These are phyloP conservation scores for Agarophyton chilense DNA, from an alignment of 23 red algal species.

Conservation along the genomic window DNA sequence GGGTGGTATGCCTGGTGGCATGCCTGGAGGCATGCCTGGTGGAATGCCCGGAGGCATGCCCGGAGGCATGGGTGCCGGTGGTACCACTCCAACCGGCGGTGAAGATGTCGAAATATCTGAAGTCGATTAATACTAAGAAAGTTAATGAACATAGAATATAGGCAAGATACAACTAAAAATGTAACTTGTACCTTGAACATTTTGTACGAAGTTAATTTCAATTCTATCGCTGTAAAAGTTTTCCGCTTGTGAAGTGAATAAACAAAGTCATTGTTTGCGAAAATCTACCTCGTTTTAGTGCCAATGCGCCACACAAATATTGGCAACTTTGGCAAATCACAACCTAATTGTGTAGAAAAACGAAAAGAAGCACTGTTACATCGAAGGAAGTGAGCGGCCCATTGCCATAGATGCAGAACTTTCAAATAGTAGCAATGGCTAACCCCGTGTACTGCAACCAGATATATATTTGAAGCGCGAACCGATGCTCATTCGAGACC, in stretches of 20 bases:
- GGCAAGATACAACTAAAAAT: constrained; percentile 11
- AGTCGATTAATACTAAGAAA: constrained; percentile 33
- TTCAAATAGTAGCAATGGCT: too few relatives aligned
- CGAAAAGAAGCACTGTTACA: too few relatives aligned
- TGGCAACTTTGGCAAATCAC: too few relatives aligned
- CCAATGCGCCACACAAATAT: too few relatives aligned
- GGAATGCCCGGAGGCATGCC: constrained; percentile 46
- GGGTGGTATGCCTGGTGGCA: constrained; percentile 77
- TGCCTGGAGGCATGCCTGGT: constrained; percentile 51
- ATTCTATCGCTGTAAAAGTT: background rate
- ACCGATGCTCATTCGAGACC: too few relatives aligned
- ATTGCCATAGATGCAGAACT: too few relatives aligned
- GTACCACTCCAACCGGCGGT: constrained; percentile 21
- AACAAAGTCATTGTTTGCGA: background rate
- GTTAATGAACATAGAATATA: constrained; percentile 12
- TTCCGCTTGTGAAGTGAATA: constrained; percentile 11
- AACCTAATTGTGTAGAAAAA: too few relatives aligned
- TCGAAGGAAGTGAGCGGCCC: too few relatives aligned
- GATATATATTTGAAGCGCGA: too few relatives aligned
- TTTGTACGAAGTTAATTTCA: background rate
- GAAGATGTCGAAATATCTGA: constrained; percentile 71
- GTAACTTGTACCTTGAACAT: constrained; percentile 17
- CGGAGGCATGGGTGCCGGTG: constrained; percentile 14
- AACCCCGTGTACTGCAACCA: too few relatives aligned
- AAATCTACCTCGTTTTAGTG: background rate